phyloP scores from a whole-genome alignment of 225 moss, liverwort and hornwort species.

The Polytrichum formosum region DNA sequence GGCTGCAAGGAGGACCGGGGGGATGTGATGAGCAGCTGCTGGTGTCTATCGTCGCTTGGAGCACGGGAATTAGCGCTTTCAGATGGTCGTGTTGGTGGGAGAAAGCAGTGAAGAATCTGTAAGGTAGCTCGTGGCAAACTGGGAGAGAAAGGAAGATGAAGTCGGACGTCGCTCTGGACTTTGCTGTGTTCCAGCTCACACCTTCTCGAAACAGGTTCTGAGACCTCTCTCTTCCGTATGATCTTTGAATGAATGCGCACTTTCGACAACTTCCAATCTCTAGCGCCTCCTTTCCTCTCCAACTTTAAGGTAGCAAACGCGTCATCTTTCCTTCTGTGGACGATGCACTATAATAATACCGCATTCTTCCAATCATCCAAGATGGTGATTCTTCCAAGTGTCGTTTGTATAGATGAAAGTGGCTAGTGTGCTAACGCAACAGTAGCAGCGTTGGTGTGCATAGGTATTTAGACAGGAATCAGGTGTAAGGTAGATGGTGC shows the following conservation, averaged over 20 bases:
- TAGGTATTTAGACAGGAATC: no score
- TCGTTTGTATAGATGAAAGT: no score
- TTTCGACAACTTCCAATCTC: background rate
- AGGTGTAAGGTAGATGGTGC: no score
- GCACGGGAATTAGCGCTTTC: constrained; percentile 10
- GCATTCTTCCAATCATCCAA: no score
- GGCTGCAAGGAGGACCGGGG: no score
- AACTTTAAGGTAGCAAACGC: background rate
- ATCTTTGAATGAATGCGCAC: no score
- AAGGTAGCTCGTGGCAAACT: constrained; percentile 11
- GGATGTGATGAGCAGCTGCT: no score
- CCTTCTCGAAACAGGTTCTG: constrained; percentile 50
- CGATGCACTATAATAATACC: background rate
- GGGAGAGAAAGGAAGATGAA: constrained; percentile 43
- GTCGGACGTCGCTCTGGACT: constrained; percentile 55
- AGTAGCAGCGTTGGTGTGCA: no score
- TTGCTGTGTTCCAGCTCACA: constrained; percentile 53
- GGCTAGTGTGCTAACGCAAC: no score
- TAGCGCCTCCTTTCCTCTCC: background rate
- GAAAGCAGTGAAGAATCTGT: constrained; percentile 20
- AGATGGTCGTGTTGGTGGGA: constrained; percentile 39
- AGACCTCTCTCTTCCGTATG: no score
- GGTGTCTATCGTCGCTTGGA: no score
- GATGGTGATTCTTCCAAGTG: no score
- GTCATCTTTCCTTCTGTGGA: background rate